phyloP scores from a whole-genome alignment of 2,329 filamentous ascomycete genomes.

The Colletotrichum camelliae region DNA sequence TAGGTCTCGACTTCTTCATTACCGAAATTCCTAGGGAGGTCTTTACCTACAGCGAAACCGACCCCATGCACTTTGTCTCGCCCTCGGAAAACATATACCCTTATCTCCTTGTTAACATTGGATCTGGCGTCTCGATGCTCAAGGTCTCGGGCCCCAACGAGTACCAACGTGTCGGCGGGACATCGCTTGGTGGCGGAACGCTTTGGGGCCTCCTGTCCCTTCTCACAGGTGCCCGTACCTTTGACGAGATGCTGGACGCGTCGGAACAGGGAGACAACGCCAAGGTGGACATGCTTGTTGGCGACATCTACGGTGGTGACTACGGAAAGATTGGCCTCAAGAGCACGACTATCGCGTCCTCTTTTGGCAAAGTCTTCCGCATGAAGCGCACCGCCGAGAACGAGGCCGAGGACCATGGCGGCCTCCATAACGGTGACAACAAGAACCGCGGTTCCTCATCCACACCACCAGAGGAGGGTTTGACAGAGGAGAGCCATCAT shows the following conservation, averaged over 20 bases:
- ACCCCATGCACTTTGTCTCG: constrained; percentile 88
- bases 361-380: constrained; percentile 95
- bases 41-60: constrained; percentile 91
- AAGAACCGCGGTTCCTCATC: constrained; percentile 29
- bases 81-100: constrained; percentile 86
- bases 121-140: constrained; percentile 95
- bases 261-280: constrained; percentile 91
- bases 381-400: constrained; percentile 86
- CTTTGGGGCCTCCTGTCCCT: constrained; percentile 94
- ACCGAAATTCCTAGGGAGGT: constrained; percentile 97
- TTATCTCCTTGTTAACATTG: constrained; percentile 97
- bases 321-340: constrained; percentile 97
- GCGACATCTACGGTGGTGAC: constrained; percentile 95
- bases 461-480: constrained; percentile 7
- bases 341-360: constrained; percentile 92
- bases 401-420: constrained; percentile 75
- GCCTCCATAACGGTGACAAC: constrained; percentile 57
- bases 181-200: constrained; percentile 94
- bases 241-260: constrained; percentile 95
- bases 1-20: constrained; percentile 97
- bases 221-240: constrained; percentile 91
- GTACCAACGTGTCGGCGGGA: constrained; percentile 91
- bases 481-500: not conserved
- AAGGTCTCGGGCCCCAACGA: constrained; percentile 90
- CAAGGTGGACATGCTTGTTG: constrained; percentile 94